A percentile compares a stretch with the other conserved stretches of the same genome.
Conservation (phyloP, 2,329 filamentous ascomycete species). For the Grosmannia serpens region DNA sequence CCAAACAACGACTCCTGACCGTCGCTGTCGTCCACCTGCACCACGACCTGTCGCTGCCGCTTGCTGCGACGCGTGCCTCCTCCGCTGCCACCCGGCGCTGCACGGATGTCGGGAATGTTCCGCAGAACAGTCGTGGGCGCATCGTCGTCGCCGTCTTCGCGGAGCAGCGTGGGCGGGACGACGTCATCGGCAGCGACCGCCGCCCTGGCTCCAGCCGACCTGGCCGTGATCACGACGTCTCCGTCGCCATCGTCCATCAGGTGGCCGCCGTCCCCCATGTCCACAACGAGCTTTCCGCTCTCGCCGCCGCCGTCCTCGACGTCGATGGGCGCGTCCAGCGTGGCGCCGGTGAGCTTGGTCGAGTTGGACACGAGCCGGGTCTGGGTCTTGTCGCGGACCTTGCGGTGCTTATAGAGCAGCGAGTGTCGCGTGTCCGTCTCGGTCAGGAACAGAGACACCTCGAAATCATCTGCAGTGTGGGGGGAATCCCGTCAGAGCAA, state of each 20-base stretch:
- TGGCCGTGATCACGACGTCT: constrained; percentile 34
- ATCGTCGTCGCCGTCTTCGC: constrained; percentile 14
- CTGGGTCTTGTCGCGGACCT: constrained; percentile 49
- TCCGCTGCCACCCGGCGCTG: background rate
- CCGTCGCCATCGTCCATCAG: constrained; percentile 49
- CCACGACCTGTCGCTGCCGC: constrained; percentile 17
- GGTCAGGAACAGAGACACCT: constrained; percentile 87
- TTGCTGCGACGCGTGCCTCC: constrained; percentile 18
- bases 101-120: constrained; percentile 8
- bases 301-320: constrained; percentile 27
- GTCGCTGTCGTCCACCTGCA: constrained; percentile 15
- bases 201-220: too few relatives aligned
- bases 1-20: constrained; percentile 16
- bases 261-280: constrained; percentile 18
- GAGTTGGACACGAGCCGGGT: constrained; percentile 49
- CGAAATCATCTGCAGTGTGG: constrained; percentile 95
- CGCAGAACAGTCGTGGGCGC: constrained; percentile 2
- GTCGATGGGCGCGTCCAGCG: constrained; percentile 41
- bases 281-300: background rate
- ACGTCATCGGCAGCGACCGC: background rate
- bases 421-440: constrained; percentile 78
- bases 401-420: constrained; percentile 75
- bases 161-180: constrained; percentile 32
- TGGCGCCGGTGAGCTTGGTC: constrained; percentile 45
- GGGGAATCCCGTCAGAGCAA: too few relatives aligned